phyloP scores from a whole-genome alignment of 2,329 filamentous ascomycete genomes.

The Passalora sequoiae region DNA sequence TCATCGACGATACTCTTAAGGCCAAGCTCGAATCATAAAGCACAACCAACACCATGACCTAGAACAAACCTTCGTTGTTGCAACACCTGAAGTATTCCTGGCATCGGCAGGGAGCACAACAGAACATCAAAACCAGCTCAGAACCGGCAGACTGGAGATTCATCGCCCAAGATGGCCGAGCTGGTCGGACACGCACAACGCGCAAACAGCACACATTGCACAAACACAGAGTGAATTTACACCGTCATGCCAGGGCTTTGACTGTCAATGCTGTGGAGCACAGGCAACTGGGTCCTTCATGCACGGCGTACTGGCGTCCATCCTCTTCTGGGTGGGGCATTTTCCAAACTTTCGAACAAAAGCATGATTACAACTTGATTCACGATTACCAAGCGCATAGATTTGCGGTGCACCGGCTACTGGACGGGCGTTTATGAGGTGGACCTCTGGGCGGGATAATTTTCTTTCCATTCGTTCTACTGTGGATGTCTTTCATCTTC shows the following conservation, averaged over 20 bases:
- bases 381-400: slow-evolving; percentile 9
- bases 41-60: too few relatives aligned
- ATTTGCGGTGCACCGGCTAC: slow-evolving; percentile 3
- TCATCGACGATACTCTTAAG: slow-evolving; percentile 49
- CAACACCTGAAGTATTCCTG: not conserved
- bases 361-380: slow-evolving; percentile 11
- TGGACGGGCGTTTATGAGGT: too few relatives aligned
- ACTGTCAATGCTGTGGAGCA: not conserved
- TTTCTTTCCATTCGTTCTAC: too few relatives aligned
- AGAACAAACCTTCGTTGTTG: not conserved
- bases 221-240: not conserved
- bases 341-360: slow-evolving; percentile 9
- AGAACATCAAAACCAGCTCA: too few relatives aligned
- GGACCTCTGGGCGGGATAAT: too few relatives aligned
- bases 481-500: too few relatives aligned
- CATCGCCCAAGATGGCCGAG: too few relatives aligned
- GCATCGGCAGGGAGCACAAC: not conserved
- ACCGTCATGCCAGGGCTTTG: not conserved
- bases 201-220: too few relatives aligned
- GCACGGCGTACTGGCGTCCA: slow-evolving; percentile 8
- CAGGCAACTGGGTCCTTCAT: not conserved
- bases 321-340: slow-evolving; percentile 4
- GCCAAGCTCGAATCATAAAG: slow-evolving; percentile 45
- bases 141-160: too few relatives aligned
- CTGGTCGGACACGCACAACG: too few relatives aligned